Conservation (phyloP, 2,329 filamentous ascomycete species). For the Coniochaeta hoffmannii region DNA sequence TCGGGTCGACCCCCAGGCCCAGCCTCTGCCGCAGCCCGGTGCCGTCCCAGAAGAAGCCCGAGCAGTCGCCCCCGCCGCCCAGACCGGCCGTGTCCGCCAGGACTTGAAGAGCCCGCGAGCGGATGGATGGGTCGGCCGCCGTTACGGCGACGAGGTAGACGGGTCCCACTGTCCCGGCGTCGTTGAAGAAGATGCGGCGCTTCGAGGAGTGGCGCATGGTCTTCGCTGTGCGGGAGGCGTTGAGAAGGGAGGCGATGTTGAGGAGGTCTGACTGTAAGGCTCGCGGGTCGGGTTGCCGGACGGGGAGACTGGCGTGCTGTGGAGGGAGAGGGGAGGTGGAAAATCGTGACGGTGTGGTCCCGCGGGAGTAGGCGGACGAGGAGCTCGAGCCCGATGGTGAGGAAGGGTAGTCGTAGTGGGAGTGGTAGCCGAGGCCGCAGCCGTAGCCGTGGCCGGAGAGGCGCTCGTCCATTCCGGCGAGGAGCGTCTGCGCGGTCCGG, state of each 20-base stretch:
- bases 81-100: not conserved
- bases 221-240: not conserved
- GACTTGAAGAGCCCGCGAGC: not conserved
- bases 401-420: not conserved
- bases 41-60: slow-evolving; percentile 3
- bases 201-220: not conserved
- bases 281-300: not conserved
- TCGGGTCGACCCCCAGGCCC: not conserved
- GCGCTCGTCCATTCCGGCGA: slow-evolving; percentile 2
- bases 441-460: slow-evolving; percentile 4
- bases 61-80: slow-evolving; percentile 1
- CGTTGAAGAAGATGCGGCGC: slow-evolving; percentile 4
- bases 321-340: not conserved
- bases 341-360: not conserved
- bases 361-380: not conserved
- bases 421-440: not conserved
- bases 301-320: not conserved
- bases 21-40: not conserved
- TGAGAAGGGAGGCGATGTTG: not conserved
- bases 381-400: not conserved
- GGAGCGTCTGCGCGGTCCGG: slow-evolving; percentile 10
- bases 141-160: not conserved
- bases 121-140: not conserved
- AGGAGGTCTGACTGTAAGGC: not conserved
- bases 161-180: slow-evolving; percentile 5